Percentiles rank a stretch among this genome's conserved stretches.
phyloP scores from a whole-genome alignment of 345 rosid species.

The Hibiscus syriacus region DNA sequence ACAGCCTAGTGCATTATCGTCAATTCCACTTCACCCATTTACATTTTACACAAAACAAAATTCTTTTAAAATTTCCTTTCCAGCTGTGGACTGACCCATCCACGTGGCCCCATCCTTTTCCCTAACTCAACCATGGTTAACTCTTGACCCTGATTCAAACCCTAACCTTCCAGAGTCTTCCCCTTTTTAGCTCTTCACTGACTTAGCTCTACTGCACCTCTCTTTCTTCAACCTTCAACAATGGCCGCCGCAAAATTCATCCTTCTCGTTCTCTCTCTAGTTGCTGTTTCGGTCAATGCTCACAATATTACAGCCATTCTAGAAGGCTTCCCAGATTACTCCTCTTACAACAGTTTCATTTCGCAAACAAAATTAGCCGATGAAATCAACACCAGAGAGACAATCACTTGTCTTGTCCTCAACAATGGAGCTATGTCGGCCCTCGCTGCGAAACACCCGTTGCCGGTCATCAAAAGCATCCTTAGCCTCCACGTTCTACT shows the following conservation, averaged over 20 bases:
- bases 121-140: slow-evolving; percentile 22
- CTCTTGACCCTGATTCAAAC: background rate
- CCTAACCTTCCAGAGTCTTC: too few species aligned
- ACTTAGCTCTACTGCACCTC: too few species aligned
- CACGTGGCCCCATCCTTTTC: slow-evolving; percentile 37
- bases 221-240: too few species aligned
- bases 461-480: slow-evolving; percentile 61
- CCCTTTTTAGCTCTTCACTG: too few species aligned
- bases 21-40: background rate
- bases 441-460: slow-evolving; percentile 58
- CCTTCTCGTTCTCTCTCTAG: slow-evolving; percentile 23
- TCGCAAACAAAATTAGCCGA: slow-evolving; percentile 71
- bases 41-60: background rate
- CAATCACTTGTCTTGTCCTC: too few species aligned
- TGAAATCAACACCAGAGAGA: slow-evolving; percentile 85
- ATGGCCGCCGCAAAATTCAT: too few species aligned
- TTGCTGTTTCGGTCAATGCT: slow-evolving; percentile 23
- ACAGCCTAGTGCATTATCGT: background rate
- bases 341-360: slow-evolving; percentile 64
- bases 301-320: slow-evolving; percentile 83
- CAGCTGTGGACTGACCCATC: slow-evolving; percentile 35
- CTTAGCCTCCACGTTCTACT: slow-evolving; percentile 72
- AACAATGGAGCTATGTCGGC: slow-evolving; percentile 66
- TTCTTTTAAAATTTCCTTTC: slow-evolving; percentile 14
- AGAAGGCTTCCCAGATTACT: slow-evolving; percentile 56